phyloP scores from a whole-genome alignment of 2,329 filamentous ascomycete genomes.

The Plenodomus lindquistii region DNA sequence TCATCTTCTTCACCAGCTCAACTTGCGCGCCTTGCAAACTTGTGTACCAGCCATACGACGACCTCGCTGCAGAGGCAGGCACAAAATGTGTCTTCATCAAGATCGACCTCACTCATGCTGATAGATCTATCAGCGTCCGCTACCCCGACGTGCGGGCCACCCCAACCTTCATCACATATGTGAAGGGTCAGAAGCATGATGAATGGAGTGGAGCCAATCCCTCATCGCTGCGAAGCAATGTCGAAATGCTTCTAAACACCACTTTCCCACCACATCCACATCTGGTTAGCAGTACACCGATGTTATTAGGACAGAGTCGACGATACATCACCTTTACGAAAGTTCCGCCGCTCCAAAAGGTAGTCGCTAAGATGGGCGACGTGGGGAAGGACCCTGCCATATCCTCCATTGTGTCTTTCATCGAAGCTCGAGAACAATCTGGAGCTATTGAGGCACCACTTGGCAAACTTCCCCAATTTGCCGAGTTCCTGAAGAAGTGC shows the following conservation, averaged over 20 bases:
- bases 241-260: slow-evolving; percentile 74
- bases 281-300: slow-evolving; percentile 69
- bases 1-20: slow-evolving; percentile 90
- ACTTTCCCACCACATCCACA: slow-evolving; percentile 78
- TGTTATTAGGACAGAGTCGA: slow-evolving; percentile 64
- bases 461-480: slow-evolving; percentile 70
- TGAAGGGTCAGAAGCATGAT: slow-evolving; percentile 74
- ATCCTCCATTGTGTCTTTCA: slow-evolving; percentile 68
- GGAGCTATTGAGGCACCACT: slow-evolving; percentile 69
- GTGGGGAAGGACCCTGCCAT: slow-evolving; percentile 64
- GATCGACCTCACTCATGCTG: slow-evolving; percentile 73
- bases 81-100: slow-evolving; percentile 75
- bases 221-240: slow-evolving; percentile 68
- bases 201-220: slow-evolving; percentile 80
- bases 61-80: slow-evolving; percentile 74
- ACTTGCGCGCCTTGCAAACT: slow-evolving; percentile 84
- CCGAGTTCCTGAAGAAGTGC: slow-evolving; percentile 61
- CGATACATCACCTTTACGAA: slow-evolving; percentile 78
- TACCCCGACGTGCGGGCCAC: slow-evolving; percentile 67
- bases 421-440: slow-evolving; percentile 63
- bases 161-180: slow-evolving; percentile 86
- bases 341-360: slow-evolving; percentile 78
- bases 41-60: slow-evolving; percentile 80
- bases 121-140: slow-evolving; percentile 67
- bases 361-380: slow-evolving; percentile 75